Evolutionary conservation across 257 asterid genomes (phyloP), one percentile per base, ranked within the genome.

Genomic region (Nicotiana obtusifolia): DNA sequence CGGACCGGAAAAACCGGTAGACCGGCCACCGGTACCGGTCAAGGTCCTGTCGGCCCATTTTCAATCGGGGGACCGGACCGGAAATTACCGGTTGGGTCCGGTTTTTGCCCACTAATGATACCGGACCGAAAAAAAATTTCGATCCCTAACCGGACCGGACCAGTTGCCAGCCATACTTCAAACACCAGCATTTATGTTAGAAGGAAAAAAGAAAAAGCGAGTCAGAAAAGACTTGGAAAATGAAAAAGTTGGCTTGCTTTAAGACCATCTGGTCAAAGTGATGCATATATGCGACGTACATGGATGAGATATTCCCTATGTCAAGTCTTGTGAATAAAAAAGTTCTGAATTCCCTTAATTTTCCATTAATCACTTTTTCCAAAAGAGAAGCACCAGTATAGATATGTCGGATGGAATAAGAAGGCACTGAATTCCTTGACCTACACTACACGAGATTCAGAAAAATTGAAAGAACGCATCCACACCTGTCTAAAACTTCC

Each of bases 211-310:
- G 0, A n/a, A 67, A 33, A 33, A 33, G 44, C n/a, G 17, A 37
- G 10, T 68, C 16, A n/a, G 56, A 37, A 41, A 69, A 71, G 60
- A 71, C 60, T 71, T 71, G 78, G 78, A 71, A 71, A 71, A 1
- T 52, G 17, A 52, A 13, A 30, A 47, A 2, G 4, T 10, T 52
- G 56, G 14, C 19, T 14, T 52, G 19, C 56, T 52, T 52, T 52
- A 52, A 52, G 56, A 52, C 5, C 5, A 52, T 49, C 35, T 17
- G 26, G 28, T 66, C 19, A 26, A 19, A 68, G 20, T 37, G 30
- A 53, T 53, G 69, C 6, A 68, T n/a, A n/a, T 68, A 68, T 37
- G 77, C 77, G 41, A 69, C 77, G 57, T 41, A 71, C 20, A 71
- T 71, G 57, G n/a, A 71, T 22, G 78, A 44, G 20, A 41, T 4